Conservation (phyloP, 2,329 filamentous ascomycete genomes). For the Orbilia javanica region DNA sequence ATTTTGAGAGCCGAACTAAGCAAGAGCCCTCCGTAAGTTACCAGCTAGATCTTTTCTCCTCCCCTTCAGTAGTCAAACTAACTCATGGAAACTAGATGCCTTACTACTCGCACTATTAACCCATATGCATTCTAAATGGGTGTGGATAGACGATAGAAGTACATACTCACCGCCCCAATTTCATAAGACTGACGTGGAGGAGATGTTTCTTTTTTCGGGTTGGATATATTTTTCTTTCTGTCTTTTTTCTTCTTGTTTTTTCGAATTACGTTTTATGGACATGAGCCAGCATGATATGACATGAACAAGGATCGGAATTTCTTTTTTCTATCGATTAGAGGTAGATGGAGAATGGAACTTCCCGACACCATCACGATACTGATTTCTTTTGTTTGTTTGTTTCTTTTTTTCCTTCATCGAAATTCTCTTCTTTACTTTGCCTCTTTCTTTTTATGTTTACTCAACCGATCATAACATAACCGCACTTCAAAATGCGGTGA, state of each 20-base stretch:
- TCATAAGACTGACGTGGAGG: conserved; percentile 22
- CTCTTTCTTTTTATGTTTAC: conserved; percentile 23
- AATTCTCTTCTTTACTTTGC: conserved; percentile 21
- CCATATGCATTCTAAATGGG: conserved; percentile 75
- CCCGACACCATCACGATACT: conserved; percentile 21
- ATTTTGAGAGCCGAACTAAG: conserved; percentile 97
- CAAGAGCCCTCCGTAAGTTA: conserved; percentile 98
- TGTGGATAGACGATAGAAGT: conserved; percentile 38
- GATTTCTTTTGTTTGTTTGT: conserved; percentile 14
- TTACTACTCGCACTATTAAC: conserved; percentile 86
- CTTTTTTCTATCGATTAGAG: conserved; percentile 58
- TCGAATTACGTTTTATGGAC: conserved; percentile 61
- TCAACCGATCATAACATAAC: background rate
- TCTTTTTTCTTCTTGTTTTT: conserved; percentile 61
- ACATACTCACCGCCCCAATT: conserved; percentile 61
- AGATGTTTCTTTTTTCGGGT: conserved; percentile 60
- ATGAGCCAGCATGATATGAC: conserved; percentile 63
- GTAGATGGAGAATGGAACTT: conserved; percentile 47
- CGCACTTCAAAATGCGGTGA: background rate
- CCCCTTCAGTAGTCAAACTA: conserved; percentile 63
- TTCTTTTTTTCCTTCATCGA: conserved; percentile 20
- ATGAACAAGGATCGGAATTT: conserved; percentile 62
- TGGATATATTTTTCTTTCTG: conserved; percentile 60
- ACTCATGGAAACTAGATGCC: conserved; percentile 72
- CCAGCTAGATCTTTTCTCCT: background rate